Evolutionary conservation across 331 rosid genomes (phyloP).

Genomic region (Dryas integrifolia): DNA sequence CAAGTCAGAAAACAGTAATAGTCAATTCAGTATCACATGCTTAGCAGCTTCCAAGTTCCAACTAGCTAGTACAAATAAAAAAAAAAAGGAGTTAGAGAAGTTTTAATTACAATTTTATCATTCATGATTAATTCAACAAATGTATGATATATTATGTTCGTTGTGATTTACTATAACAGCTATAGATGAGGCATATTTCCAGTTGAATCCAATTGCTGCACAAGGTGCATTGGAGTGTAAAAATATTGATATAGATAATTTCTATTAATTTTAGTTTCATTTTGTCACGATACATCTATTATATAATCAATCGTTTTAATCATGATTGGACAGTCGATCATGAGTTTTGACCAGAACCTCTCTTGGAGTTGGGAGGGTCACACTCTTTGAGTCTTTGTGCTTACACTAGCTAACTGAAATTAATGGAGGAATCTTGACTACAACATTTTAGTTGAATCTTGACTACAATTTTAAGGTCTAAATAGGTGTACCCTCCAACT

Average conservation of each 20-base stretch:
- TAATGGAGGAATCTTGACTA: constrained; percentile 1
- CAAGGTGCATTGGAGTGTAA: too few relatives aligned
- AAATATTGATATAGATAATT: too few relatives aligned
- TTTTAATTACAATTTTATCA: neutral
- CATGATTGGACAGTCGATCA: too few relatives aligned
- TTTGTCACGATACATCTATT: too few relatives aligned
- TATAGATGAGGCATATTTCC: neutral
- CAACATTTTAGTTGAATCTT: neutral
- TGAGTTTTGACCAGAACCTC: too few relatives aligned
- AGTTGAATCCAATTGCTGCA: neutral
- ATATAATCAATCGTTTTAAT: too few relatives aligned
- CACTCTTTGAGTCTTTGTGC: neutral
- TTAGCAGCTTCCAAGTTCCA: constrained; percentile 36
- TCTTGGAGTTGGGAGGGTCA: neutral
- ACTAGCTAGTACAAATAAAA: neutral
- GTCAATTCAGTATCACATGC: constrained; percentile 46
- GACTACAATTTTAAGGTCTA: constrained; percentile 2
- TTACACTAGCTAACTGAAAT: neutral
- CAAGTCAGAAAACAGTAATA: constrained; percentile 25
- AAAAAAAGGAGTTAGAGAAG: neutral
- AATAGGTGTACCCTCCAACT: neutral
- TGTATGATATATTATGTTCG: too few relatives aligned
- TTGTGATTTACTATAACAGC: too few relatives aligned
- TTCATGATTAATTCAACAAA: neutral
- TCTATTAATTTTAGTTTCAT: too few relatives aligned